phyloP scores from a whole-genome alignment of 768 basidiomycete species.

The Hygrophorus russula region DNA sequence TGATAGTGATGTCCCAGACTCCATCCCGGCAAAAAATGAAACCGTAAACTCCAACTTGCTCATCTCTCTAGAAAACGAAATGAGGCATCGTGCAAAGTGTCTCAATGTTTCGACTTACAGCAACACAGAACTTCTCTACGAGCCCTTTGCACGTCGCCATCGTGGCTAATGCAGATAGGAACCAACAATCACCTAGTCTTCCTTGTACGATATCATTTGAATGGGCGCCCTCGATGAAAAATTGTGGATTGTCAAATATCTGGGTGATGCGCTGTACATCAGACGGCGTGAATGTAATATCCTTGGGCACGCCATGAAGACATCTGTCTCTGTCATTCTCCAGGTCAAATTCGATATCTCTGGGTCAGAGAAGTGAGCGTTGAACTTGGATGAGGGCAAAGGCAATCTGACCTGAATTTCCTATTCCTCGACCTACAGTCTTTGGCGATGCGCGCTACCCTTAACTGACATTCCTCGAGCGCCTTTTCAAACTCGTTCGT shows the following conservation, averaged over 20 bases:
- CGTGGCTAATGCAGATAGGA: slow-evolving; percentile 39
- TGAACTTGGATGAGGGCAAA: not conserved
- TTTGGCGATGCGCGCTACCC: slow-evolving; percentile 30
- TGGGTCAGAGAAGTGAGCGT: slow-evolving; percentile 9
- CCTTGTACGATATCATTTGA: slow-evolving; percentile 40
- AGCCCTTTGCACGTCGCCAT: slow-evolving; percentile 32
- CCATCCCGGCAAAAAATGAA: slow-evolving; percentile 46
- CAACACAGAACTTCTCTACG: slow-evolving; percentile 43
- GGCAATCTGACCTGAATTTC: slow-evolving; percentile 34
- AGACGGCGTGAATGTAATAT: slow-evolving; percentile 17
- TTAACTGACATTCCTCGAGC: slow-evolving; percentile 29
- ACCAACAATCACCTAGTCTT: slow-evolving; percentile 39
- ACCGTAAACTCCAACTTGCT: slow-evolving; percentile 44
- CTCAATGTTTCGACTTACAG: slow-evolving; percentile 17
- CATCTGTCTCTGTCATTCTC: slow-evolving; percentile 29
- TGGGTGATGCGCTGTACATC: slow-evolving; percentile 37
- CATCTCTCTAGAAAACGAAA: slow-evolving; percentile 26
- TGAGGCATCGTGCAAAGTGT: not conserved
- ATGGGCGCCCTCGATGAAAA: slow-evolving; percentile 32
- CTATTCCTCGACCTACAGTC: slow-evolving; percentile 36
- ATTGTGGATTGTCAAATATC: slow-evolving; percentile 39
- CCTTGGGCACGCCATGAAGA: slow-evolving; percentile 22
- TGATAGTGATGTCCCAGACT: slow-evolving; percentile 39
- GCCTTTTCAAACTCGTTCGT: slow-evolving; percentile 35
- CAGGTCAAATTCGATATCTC: slow-evolving; percentile 48